phyloP scores from a whole-genome alignment of 2,329 filamentous ascomycete species.

The Exophiala sp. region DNA sequence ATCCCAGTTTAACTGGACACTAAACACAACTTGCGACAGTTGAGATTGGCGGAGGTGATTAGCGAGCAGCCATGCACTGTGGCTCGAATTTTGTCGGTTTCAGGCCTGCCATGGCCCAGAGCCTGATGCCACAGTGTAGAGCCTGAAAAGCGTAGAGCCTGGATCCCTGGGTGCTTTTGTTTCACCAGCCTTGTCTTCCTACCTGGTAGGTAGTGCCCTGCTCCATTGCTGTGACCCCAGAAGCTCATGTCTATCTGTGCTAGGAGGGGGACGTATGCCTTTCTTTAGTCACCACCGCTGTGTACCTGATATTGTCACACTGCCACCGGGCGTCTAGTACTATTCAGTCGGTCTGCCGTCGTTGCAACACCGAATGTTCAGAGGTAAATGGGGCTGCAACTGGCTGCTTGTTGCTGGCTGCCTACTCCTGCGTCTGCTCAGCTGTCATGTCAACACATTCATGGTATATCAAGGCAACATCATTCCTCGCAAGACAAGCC shows the following conservation, averaged over 20 bases:
- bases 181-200: conserved; percentile 6
- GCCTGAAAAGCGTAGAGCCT: too few relatives aligned
- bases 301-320: not conserved
- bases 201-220: too few relatives aligned
- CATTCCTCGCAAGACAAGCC: not conserved
- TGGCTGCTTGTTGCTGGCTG: not conserved
- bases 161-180: conserved; percentile 1
- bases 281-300: too few relatives aligned
- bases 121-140: not conserved
- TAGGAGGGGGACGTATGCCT: too few relatives aligned
- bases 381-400: not conserved
- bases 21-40: too few relatives aligned
- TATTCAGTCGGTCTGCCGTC: not conserved
- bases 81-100: too few relatives aligned
- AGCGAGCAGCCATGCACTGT: too few relatives aligned
- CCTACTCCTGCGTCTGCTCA: not conserved
- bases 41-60: too few relatives aligned
- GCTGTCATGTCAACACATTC: not conserved
- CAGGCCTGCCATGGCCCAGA: too few relatives aligned
- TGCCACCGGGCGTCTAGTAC: not conserved
- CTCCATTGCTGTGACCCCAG: not conserved
- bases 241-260: too few relatives aligned
- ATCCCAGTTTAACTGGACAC: too few relatives aligned
- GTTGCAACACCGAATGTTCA: not conserved
- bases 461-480: not conserved